Conservation (phyloP, 495 filamentous ascomycete species). For the Penicillium chermesinum region DNA sequence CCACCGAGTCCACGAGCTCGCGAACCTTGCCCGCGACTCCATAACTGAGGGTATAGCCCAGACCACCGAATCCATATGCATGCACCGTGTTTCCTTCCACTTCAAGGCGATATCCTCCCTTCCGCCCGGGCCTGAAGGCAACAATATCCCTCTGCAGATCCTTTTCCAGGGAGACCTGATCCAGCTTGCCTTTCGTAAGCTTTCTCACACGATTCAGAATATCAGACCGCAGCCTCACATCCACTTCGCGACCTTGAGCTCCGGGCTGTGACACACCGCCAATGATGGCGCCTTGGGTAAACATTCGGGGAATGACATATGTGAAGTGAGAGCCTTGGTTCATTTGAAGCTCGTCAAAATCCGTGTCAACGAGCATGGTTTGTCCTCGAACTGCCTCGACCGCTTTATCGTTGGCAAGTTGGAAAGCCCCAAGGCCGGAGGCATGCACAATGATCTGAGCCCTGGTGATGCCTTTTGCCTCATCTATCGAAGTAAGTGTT, state of each 20-base stretch:
- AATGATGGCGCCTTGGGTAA: slow-evolving; percentile 11
- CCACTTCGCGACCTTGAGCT: slow-evolving; percentile 8
- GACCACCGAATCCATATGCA: slow-evolving; percentile 14
- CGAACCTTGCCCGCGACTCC: slow-evolving; percentile 14
- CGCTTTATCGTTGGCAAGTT: slow-evolving; percentile 10
- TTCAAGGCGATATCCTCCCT: slow-evolving; percentile 12
- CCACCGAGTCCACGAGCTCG: slow-evolving; percentile 5
- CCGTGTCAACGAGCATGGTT: slow-evolving; percentile 14
- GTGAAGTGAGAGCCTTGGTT: slow-evolving; percentile 16
- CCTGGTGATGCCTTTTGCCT: slow-evolving; percentile 5
- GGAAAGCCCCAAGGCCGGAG: slow-evolving; percentile 7
- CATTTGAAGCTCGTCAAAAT: slow-evolving; percentile 12
- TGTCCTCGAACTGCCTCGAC: slow-evolving; percentile 15
- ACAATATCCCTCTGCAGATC: slow-evolving; percentile 8
- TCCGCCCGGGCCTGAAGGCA: slow-evolving; percentile 12
- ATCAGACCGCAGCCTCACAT: slow-evolving; percentile 7
- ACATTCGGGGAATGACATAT: slow-evolving; percentile 17
- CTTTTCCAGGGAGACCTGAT: slow-evolving; percentile 1
- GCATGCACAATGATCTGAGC: slow-evolving; percentile 11
- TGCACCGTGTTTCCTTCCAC: slow-evolving; percentile 12
- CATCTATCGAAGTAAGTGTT: slow-evolving; percentile 4
- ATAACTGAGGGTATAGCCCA: slow-evolving; percentile 15
- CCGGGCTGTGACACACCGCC: slow-evolving; percentile 14
- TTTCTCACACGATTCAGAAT: slow-evolving; percentile 5
- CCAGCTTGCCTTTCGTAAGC: not conserved